These are phyloP conservation scores for Phytophthora brassicae DNA, from an alignment of 352 stramenopile species.

Conservation along the genomic window DNA sequence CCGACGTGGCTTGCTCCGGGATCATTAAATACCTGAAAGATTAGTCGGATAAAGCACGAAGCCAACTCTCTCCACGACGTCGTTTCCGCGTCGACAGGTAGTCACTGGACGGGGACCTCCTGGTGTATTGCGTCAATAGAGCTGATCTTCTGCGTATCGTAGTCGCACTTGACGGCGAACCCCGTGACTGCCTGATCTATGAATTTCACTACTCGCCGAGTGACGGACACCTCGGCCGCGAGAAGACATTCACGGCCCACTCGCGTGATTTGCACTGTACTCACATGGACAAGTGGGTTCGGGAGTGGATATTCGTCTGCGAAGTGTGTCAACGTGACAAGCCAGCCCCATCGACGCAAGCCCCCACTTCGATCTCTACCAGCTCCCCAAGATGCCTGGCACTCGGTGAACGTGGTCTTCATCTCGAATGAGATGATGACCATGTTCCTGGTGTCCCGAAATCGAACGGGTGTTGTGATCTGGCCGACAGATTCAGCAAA, in stretches of 20 bases:
- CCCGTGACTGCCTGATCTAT: slow-evolving; percentile 4
- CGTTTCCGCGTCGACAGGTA: background rate
- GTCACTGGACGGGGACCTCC: background rate
- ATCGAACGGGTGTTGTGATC: slow-evolving; percentile 19
- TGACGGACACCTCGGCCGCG: slow-evolving; percentile 19
- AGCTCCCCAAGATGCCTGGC: background rate
- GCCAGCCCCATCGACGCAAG: background rate
- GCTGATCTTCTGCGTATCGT: background rate
- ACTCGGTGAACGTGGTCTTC: background rate
- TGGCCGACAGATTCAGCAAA: slow-evolving; percentile 34
- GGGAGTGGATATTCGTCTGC: slow-evolving; percentile 25
- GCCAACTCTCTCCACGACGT: background rate
- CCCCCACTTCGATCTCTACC: slow-evolving; percentile 7
- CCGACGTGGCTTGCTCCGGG: background rate
- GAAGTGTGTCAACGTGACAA: slow-evolving; percentile 31
- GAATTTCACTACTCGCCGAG: slow-evolving; percentile 20
- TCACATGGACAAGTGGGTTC: slow-evolving; percentile 30
- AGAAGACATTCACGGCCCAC: slow-evolving; percentile 24
- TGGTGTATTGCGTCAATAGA: background rate
- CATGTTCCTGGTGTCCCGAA: no score
- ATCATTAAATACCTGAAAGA: background rate
- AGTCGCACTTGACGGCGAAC: background rate
- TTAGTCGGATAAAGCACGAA: background rate
- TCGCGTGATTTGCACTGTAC: slow-evolving; percentile 19
- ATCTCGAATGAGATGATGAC: no score